phyloP scores from a whole-genome alignment of 768 basidiomycete genomes.

The Kwoniella sp. region DNA sequence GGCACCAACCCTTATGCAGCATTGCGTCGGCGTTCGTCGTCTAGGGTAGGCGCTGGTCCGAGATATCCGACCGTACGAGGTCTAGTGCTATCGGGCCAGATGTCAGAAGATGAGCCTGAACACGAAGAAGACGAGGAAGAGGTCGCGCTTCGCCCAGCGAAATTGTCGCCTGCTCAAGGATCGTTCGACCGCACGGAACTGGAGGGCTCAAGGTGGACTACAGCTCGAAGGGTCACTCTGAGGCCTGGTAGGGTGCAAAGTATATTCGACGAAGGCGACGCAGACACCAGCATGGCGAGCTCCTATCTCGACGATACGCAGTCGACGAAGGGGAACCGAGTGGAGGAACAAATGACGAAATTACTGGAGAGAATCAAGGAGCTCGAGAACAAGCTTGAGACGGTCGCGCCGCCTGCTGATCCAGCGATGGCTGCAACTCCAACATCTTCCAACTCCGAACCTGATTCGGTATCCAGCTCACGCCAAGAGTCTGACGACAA shows the following conservation, averaged over 20 bases:
- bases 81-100: slow-evolving; percentile 4
- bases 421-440: neutral
- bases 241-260: slow-evolving; percentile 25
- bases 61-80: slow-evolving; percentile 17
- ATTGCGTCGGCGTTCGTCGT: slow-evolving; percentile 25
- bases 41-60: neutral
- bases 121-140: slow-evolving; percentile 16
- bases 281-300: neutral
- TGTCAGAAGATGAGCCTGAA: neutral
- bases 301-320: neutral
- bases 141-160: slow-evolving; percentile 5
- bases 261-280: slow-evolving; percentile 19
- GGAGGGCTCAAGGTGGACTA: slow-evolving; percentile 26
- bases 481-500: neutral
- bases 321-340: slow-evolving; percentile 22
- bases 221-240: slow-evolving; percentile 35
- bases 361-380: slow-evolving; percentile 35
- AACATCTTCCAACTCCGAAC: neutral
- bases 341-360: slow-evolving; percentile 29
- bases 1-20: slow-evolving; percentile 33
- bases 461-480: neutral
- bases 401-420: neutral
- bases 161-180: slow-evolving; percentile 3
- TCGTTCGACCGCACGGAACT: slow-evolving; percentile 11
- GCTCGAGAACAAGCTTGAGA: slow-evolving; percentile 23